These are phyloP conservation scores for Syzygium grande DNA, from an alignment of 345 rosid genomes.

Conservation along the genomic window DNA sequence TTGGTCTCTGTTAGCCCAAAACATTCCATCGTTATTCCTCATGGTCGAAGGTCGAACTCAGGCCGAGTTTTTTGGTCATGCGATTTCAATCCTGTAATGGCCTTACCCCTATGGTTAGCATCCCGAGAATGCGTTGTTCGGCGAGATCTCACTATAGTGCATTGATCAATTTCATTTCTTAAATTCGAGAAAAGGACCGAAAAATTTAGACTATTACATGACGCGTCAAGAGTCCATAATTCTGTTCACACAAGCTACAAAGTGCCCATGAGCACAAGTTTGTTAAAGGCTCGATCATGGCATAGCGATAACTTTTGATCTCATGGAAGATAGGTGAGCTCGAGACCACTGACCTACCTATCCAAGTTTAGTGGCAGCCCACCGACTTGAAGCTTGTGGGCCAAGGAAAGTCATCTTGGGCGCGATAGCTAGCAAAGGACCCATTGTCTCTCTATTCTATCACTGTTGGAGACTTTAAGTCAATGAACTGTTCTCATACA, in stretches of 20 bases:
- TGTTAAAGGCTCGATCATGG: background rate
- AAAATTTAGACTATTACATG: too few relatives aligned
- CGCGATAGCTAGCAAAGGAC: background rate
- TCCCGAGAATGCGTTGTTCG: too few relatives aligned
- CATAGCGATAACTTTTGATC: background rate
- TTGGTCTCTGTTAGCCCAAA: too few relatives aligned
- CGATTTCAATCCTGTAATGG: too few relatives aligned
- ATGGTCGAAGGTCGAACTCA: too few relatives aligned
- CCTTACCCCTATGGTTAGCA: too few relatives aligned
- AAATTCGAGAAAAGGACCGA: too few relatives aligned
- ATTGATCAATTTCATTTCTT: too few relatives aligned
- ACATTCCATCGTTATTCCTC: too few relatives aligned
- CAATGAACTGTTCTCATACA: background rate
- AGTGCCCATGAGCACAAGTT: background rate
- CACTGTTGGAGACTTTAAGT: background rate
- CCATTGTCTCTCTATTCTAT: background rate
- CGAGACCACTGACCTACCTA: background rate
- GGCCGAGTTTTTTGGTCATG: too few relatives aligned
- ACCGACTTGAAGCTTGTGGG: background rate
- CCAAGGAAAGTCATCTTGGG: background rate
- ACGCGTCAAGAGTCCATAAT: background rate
- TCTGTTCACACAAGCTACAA: too few relatives aligned
- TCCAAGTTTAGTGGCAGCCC: background rate
- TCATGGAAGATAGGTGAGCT: background rate
- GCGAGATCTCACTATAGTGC: too few relatives aligned